These are phyloP conservation scores for Austropuccinia psidii DNA, from an alignment of 1,284 basidiomycete genomes.

Conservation along the genomic window DNA sequence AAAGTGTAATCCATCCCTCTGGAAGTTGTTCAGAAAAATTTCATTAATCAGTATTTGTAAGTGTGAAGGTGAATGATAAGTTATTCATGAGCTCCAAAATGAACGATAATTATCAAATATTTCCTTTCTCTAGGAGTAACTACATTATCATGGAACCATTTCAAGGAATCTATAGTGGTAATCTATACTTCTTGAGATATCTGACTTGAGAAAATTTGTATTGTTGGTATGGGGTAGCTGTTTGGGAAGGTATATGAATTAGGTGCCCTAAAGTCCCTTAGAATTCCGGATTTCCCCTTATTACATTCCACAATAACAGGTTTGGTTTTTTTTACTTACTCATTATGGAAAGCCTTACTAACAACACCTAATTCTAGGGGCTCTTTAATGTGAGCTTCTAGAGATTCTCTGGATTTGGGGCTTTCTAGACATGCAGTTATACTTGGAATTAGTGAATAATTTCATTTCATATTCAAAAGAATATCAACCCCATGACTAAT, in stretches of 20 bases:
- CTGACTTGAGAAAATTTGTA: not conserved
- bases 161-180: not conserved
- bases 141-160: constrained; percentile 4
- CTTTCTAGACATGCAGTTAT: not conserved
- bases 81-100: not conserved
- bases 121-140: not conserved
- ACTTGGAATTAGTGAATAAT: not conserved
- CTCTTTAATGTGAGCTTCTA: constrained; percentile 15
- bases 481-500: no score
- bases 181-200: not conserved
- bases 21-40: constrained; percentile 1
- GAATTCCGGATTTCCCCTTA: not conserved
- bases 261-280: constrained; percentile 1
- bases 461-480: no score
- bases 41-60: constrained; percentile 32
- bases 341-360: not conserved
- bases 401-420: not conserved
- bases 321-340: not conserved
- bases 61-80: constrained; percentile 17
- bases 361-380: not conserved
- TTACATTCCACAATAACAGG: not conserved
- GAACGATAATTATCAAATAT: constrained; percentile 1
- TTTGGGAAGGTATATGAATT: not conserved
- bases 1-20: constrained; percentile 18
- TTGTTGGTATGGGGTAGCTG: not conserved